Evolutionary conservation across 202 grass and related monocot species (phyloP).

Genomic region (Dendrocalamus latiflorus): DNA sequence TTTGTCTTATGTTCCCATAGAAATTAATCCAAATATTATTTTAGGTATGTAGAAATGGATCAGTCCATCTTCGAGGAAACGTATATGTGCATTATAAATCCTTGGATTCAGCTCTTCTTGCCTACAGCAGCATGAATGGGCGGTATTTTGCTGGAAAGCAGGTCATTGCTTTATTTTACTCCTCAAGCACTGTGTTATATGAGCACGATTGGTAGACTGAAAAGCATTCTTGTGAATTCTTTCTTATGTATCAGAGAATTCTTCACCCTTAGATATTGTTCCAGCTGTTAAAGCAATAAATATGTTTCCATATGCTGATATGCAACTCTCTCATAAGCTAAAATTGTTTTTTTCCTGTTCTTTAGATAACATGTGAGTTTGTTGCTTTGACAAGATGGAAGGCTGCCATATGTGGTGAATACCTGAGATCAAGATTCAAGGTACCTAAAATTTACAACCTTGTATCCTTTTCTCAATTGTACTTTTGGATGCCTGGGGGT

Average conservation of each 20-base stretch:
- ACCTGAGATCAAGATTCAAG: slow-evolving; percentile 94
- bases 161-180: slow-evolving; percentile 36
- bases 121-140: slow-evolving; percentile 78
- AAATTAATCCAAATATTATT: no score
- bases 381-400: slow-evolving; percentile 91
- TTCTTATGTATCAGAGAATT: neutral
- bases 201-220: neutral
- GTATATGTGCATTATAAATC: slow-evolving; percentile 90
- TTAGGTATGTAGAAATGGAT: no score
- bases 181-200: slow-evolving; percentile 4
- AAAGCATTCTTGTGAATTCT: slow-evolving; percentile 9
- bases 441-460: slow-evolving; percentile 29
- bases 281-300: neutral
- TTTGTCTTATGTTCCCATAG: no score
- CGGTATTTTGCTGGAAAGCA: slow-evolving; percentile 93
- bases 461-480: neutral
- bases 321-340: slow-evolving; percentile 10
- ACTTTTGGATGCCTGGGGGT: no score
- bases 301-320: neutral
- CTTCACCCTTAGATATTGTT: neutral
- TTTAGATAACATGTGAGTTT: slow-evolving; percentile 81
- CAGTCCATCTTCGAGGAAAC: slow-evolving; percentile 91
- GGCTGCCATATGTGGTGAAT: no score
- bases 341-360: neutral
- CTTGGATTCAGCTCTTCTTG: slow-evolving; percentile 85